Base-by-base conservation (phyloP, 225 moss, liverwort and hornwort species). In the Sphagnum tenellum region DNA sequence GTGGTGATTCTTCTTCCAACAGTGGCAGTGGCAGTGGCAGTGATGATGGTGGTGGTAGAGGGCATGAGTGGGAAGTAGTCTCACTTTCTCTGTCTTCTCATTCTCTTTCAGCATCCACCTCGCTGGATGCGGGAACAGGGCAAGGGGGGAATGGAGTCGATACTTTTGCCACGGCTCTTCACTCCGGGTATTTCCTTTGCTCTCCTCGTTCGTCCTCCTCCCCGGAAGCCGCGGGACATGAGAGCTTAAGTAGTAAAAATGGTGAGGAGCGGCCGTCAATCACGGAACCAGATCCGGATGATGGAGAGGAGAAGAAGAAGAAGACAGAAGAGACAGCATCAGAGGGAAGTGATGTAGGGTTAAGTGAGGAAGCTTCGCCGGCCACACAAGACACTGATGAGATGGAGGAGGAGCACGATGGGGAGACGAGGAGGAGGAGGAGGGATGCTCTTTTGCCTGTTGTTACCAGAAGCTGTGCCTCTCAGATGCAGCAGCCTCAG, bases 11-110 rank as follows among this genome's bases (percentile, higher is more conserved):
- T 29, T 29, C 29, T 29, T 29, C 80, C 6, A 80, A 77, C 76
- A 83, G 87, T 60, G 80, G 80, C 76, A 83, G 87, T 60, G 80
- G 80, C 29, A 29, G 29, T 29, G 29, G 29, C 69, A 80, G 80
- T 57, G 83, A 87, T 57, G 87, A 87, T 9, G 78, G 80, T 50
- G 67, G 71, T 29, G 29, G 29, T 29, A 29, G 29, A 29, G 29
- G 29, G 29, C 29, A 29, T 45, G 87, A 87, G 65, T 87, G 87
- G 87, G 87, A 87, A 53, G 83, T 83, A 46, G 83, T 87, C 60
- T 59, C 69, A 50, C 60, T 59, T 48, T 87, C 87, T n/a, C 75
- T 80, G 10, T 74, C 86, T 56, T 66, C 76, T 56, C 71, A 77
- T 8, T 82, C 82, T 48, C 70, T 79, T 66, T 67, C 82, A 1